Percentiles rank a stretch among this genome's conserved stretches.
These are phyloP conservation scores for Candida caryicola DNA, from an alignment of 805 yeast species.

Conservation along the genomic window DNA sequence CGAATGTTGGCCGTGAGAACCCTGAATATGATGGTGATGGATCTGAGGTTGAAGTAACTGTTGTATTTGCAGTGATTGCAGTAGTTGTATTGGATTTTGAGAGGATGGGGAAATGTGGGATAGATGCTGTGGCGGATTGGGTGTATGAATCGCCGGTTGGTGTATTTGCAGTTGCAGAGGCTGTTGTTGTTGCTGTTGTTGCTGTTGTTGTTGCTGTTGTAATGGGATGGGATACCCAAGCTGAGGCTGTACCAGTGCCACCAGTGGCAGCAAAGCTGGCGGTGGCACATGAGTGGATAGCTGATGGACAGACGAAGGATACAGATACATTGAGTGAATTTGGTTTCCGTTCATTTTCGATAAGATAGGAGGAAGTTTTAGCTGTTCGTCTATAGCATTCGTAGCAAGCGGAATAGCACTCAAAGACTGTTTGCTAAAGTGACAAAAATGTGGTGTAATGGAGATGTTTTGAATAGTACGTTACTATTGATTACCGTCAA, in stretches of 20 bases:
- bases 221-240: slow-evolving; percentile 4
- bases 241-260: slow-evolving; percentile 8
- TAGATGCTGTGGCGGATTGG: slow-evolving; percentile 1
- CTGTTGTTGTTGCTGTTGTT: slow-evolving; percentile 8
- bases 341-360: slow-evolving; percentile 10
- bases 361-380: no score
- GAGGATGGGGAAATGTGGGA: slow-evolving; percentile 4
- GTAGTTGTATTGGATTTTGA: slow-evolving; percentile 3
- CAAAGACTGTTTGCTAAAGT: no score
- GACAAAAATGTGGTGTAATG: no score
- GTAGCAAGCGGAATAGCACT: no score
- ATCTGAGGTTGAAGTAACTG: slow-evolving; percentile 8
- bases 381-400: background rate
- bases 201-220: slow-evolving; percentile 6
- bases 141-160: background rate
- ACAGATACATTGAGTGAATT: slow-evolving; percentile 8
- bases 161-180: slow-evolving; percentile 4
- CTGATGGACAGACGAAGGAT: background rate
- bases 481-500: no score
- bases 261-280: slow-evolving; percentile 7
- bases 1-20: background rate
- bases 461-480: no score
- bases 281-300: background rate
- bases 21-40: slow-evolving; percentile 9
- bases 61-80: slow-evolving; percentile 4